Evolutionary conservation across 2,329 filamentous ascomycete genomes (phyloP).

Genomic region (Alternaria sp.): DNA sequence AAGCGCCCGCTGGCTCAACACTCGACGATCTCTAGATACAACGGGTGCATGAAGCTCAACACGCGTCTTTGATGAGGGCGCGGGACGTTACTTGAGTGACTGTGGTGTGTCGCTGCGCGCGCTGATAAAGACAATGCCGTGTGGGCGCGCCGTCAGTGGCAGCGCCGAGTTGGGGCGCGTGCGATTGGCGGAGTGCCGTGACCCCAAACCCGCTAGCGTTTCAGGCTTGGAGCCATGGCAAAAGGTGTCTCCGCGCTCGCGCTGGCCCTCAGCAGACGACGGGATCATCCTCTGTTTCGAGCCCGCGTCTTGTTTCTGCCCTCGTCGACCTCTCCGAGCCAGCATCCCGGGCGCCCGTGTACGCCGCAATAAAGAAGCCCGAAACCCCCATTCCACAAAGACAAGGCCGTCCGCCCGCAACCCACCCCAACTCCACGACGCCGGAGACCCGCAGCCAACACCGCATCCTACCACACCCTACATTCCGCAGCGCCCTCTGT

Average conservation of each 20-base stretch:
- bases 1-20: conserved; percentile 3
- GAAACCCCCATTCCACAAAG: conserved; percentile 16
- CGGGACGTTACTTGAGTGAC: neutral
- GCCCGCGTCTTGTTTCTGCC: conserved; percentile 21
- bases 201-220: conserved; percentile 16
- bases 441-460: conserved; percentile 4
- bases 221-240: conserved; percentile 19
- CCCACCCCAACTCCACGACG: conserved; percentile 9
- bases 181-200: conserved; percentile 10
- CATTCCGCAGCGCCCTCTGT: conserved; percentile 8
- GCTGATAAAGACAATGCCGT: conserved; percentile 1
- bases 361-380: conserved; percentile 21
- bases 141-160: neutral
- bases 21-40: neutral
- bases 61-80: neutral
- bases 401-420: conserved; percentile 7
- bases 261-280: conserved; percentile 8
- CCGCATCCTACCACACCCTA: neutral
- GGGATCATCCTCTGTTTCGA: conserved; percentile 19
- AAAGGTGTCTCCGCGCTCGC: conserved; percentile 17
- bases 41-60: neutral
- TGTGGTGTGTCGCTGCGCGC: neutral
- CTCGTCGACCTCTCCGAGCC: neutral
- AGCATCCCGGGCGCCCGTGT: conserved; percentile 6
- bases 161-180: neutral